Evolutionary conservation across 805 yeast genomes (phyloP).

Genomic region (Saccharomycopsis babjevae): DNA sequence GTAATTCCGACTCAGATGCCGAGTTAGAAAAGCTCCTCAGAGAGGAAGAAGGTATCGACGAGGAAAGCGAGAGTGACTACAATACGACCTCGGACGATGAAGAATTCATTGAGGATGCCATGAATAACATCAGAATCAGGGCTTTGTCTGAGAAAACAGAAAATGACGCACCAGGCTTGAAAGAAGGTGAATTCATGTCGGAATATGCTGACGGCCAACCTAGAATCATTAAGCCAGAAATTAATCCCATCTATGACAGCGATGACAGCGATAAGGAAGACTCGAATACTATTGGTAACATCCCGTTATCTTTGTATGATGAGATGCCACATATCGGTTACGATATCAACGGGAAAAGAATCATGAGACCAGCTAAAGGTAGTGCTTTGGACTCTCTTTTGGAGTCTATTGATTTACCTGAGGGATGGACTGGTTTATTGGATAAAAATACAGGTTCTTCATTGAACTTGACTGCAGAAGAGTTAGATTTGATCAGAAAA

Average conservation of each 20-base stretch:
- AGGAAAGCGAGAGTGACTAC: constrained; percentile 27
- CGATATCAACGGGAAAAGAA: constrained; percentile 93
- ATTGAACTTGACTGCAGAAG: constrained; percentile 76
- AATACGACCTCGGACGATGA: constrained; percentile 35
- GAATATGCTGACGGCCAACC: constrained; percentile 60
- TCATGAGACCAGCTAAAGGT: constrained; percentile 98
- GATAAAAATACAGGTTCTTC: constrained; percentile 83
- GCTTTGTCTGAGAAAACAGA: constrained; percentile 40
- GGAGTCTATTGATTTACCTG: constrained; percentile 88
- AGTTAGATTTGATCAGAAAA: constrained; percentile 76
- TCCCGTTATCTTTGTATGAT: constrained; percentile 88
- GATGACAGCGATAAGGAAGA: constrained; percentile 77
- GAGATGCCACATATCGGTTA: constrained; percentile 97
- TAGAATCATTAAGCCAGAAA: constrained; percentile 77
- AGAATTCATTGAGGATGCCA: constrained; percentile 32
- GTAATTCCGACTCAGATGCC: constrained; percentile 40
- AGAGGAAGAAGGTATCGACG: constrained; percentile 32
- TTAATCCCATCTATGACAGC: constrained; percentile 87
- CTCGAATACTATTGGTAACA: constrained; percentile 82
- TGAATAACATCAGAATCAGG: constrained; percentile 42
- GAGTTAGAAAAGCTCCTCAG: constrained; percentile 55
- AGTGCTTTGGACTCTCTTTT: constrained; percentile 84
- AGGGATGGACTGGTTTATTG: constrained; percentile 96
- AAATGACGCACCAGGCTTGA: constrained; percentile 23
- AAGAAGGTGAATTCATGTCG: constrained; percentile 15